Conservation (phyloP, 306 rosid species). For the Inga oerstediana region DNA sequence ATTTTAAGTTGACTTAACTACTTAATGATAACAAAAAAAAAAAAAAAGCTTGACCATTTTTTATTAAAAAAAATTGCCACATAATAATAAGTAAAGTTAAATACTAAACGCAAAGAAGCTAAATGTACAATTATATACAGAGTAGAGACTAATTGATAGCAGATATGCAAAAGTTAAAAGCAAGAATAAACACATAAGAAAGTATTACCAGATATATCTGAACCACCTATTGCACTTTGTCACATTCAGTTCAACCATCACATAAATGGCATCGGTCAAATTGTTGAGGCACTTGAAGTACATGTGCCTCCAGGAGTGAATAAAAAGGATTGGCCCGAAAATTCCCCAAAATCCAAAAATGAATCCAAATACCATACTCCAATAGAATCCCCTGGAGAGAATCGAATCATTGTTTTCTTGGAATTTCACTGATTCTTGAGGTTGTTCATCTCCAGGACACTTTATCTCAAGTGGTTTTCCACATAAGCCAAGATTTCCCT, state of each 20-base stretch:
- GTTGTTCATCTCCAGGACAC: not conserved
- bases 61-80: no score
- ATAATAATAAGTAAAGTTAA: no score
- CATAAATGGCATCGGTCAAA: not conserved
- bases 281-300: constrained; percentile 16
- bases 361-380: constrained; percentile 23
- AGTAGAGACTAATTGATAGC: no score
- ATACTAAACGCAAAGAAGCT: no score
- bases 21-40: no score
- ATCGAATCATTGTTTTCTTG: not conserved
- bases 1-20: no score
- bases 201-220: not conserved
- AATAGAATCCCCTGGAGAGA: not conserved
- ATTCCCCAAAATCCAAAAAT: constrained; percentile 4
- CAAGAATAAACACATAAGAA: not conserved
- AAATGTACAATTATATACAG: no score
- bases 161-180: no score
- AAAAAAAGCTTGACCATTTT: no score
- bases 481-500: not conserved
- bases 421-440: not conserved
- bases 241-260: not conserved
- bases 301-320: not conserved
- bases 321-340: constrained; percentile 13
- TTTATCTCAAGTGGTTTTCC: constrained; percentile 5
- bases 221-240: not conserved